A percentile compares a stretch with the other conserved stretches of the same genome.
phyloP scores from a whole-genome alignment of 257 asterid genomes.

The Salvia hispanica region DNA sequence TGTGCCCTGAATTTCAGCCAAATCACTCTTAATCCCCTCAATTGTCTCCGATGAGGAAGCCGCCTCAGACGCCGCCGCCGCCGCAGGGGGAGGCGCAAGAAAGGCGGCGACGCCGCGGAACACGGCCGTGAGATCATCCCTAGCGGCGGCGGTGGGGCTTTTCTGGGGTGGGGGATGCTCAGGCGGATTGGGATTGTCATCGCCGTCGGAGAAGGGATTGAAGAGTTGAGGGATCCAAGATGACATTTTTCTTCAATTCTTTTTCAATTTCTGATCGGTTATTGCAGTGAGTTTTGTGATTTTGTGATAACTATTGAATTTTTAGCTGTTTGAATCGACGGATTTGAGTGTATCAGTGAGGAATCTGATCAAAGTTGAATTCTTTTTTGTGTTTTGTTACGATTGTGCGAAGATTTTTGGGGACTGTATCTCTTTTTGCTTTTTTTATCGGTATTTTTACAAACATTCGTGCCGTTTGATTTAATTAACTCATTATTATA shows the following conservation, averaged over 20 bases:
- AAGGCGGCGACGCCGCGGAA: constrained; percentile 74
- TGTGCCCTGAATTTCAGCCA: constrained; percentile 71
- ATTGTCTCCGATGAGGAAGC: constrained; percentile 44
- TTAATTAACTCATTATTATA: too few species aligned
- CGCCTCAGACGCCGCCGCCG: constrained; percentile 22
- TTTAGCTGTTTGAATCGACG: constrained; percentile 13
- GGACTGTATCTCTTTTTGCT: not conserved
- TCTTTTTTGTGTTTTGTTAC: constrained; percentile 7
- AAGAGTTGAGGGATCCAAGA: constrained; percentile 64
- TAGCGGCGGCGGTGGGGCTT: constrained; percentile 41
- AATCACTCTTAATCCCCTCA: constrained; percentile 67
- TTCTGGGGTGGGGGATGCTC: constrained; percentile 32
- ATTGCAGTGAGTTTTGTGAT: not conserved
- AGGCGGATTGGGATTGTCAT: constrained; percentile 30
- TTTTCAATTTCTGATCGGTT: not conserved
- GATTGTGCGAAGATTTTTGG: constrained; percentile 4
- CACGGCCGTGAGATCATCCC: constrained; percentile 51
- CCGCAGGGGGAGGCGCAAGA: constrained; percentile 54
- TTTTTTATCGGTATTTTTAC: not conserved
- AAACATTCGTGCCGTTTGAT: not conserved
- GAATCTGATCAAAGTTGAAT: constrained; percentile 23
- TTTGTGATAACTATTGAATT: not conserved
- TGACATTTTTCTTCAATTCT: constrained; percentile 48
- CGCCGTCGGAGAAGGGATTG: constrained; percentile 49
- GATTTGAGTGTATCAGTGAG: constrained; percentile 22